Evolutionary conservation across 2,329 filamentous ascomycete species (phyloP), one percentile per base, ranked within the genome.

Genomic region (Westerdykella aurantiaca): DNA sequence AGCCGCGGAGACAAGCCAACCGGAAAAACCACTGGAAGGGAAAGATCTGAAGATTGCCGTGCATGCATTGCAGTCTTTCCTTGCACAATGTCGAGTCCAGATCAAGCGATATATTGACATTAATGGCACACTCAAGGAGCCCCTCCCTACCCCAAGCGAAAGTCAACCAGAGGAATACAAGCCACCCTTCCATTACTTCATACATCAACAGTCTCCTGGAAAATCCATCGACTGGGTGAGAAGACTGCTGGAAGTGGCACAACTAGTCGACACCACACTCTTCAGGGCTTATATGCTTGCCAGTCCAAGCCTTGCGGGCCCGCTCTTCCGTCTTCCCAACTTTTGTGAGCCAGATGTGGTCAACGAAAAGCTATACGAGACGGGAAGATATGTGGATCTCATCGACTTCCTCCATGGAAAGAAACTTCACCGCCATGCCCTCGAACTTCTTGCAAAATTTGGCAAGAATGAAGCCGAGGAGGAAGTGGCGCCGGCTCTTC

Each of bases 381-480:
- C 84, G 34, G 86, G 86, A 45, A 82, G 90, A 25, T 96, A 95
- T 67, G 91, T 85, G 41, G 91, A 97, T 69, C 74, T 98, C 1
- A 89, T 98, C n/a, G 91, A 97, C 65, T 98, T 98, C 63, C 83
- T 97, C 54, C 88, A 94, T 58, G 93, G 93, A 50, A 98, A 98
- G 71, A 90, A 85, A 65, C 77, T 97, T 34, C 93, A 98, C 67
- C 81, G 84, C 14, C 83, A 94, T 60, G 91, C 93, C 0, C 71
- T 98, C 14, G 85, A 88, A 52, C 72, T 96, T 23, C 76, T 98
- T 1, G 79, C 81, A 54, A 85, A 83, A 50, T 96, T 96, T 55
- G 91, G 91, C 14, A 79, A 69, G 47, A 71, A 70, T 34, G 69
- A 74, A 45, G 70, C 69, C 1, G 71, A 71, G 17, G 68, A 72